Conservation (phyloP, 495 filamentous ascomycete genomes). For the Xylaria cubensis region DNA sequence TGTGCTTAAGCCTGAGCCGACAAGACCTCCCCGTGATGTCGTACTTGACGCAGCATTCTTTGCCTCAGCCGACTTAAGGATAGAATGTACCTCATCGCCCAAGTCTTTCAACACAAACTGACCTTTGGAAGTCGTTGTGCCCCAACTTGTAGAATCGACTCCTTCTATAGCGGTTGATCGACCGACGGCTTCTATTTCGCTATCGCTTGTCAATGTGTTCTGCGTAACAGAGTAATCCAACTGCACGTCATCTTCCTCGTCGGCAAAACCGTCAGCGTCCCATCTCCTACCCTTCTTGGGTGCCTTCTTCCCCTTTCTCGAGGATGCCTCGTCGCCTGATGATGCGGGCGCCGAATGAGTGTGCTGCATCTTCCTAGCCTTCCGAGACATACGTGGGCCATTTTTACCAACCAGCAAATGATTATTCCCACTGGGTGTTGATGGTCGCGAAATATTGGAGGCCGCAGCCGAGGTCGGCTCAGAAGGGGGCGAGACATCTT, state of each 20-base stretch:
- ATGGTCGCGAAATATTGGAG: conserved; percentile 80
- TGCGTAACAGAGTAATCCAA: conserved; percentile 83
- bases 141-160: conserved; percentile 80
- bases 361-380: conserved; percentile 77
- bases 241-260: conserved; percentile 80
- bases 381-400: conserved; percentile 77
- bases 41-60: conserved; percentile 59
- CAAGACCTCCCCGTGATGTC: conserved; percentile 62
- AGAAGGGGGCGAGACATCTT: conserved; percentile 55
- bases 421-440: conserved; percentile 69
- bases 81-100: conserved; percentile 90
- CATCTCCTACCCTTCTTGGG: conserved; percentile 87
- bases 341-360: conserved; percentile 71
- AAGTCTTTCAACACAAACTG: conserved; percentile 94
- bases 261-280: conserved; percentile 87
- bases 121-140: conserved; percentile 81
- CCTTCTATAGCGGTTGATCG: conserved; percentile 65
- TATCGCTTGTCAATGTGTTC: conserved; percentile 53
- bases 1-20: conserved; percentile 77
- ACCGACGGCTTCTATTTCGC: conserved; percentile 56
- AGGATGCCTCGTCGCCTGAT: conserved; percentile 77
- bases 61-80: conserved; percentile 73
- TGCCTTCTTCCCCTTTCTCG: conserved; percentile 63
- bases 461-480: conserved; percentile 70
- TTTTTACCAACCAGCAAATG: conserved; percentile 72